A percentile compares a stretch with the other conserved stretches of the same genome.
Evolutionary conservation across 129 eudicot species (phyloP).

Genomic region (Pseudognaphalium luteoalbum): DNA sequence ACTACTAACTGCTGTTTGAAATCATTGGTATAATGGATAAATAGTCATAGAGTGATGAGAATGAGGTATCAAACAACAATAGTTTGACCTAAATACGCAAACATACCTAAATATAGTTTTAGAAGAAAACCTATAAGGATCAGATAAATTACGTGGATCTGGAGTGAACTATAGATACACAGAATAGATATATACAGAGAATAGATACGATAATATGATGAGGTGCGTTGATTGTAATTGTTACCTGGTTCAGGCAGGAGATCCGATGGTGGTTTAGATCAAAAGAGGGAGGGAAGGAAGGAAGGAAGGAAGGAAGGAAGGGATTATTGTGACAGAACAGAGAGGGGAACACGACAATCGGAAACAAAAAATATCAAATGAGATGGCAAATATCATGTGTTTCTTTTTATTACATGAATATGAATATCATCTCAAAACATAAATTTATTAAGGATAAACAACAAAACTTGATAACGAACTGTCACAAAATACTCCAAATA

Average conservation of each 20-base stretch:
- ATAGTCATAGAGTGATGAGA: not conserved
- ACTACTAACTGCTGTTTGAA: not conserved
- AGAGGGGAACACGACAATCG: too few relatives aligned
- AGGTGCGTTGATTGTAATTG: not conserved
- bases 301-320: not conserved
- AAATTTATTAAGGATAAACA: too few relatives aligned
- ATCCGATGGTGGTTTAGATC: too few relatives aligned
- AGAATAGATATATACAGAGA: not conserved
- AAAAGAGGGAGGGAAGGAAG: not conserved
- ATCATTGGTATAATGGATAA: not conserved
- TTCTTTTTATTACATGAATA: not conserved
- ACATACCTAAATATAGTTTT: too few relatives aligned
- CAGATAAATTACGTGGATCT: too few relatives aligned
- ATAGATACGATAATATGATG: not conserved
- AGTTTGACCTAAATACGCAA: constrained; percentile 2
- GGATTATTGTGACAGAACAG: not conserved
- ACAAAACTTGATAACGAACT: too few relatives aligned
- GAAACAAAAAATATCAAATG: too few relatives aligned
- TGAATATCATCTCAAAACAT: too few relatives aligned
- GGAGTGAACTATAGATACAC: too few relatives aligned
- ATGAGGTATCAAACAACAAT: constrained; percentile 13
- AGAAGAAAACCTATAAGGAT: too few relatives aligned
- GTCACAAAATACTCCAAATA: too few relatives aligned
- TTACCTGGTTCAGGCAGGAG: not conserved
- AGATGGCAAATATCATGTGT: not conserved